Conservation (phyloP, 768 basidiomycete genomes). For the Brasilioporus rufonigricans region DNA sequence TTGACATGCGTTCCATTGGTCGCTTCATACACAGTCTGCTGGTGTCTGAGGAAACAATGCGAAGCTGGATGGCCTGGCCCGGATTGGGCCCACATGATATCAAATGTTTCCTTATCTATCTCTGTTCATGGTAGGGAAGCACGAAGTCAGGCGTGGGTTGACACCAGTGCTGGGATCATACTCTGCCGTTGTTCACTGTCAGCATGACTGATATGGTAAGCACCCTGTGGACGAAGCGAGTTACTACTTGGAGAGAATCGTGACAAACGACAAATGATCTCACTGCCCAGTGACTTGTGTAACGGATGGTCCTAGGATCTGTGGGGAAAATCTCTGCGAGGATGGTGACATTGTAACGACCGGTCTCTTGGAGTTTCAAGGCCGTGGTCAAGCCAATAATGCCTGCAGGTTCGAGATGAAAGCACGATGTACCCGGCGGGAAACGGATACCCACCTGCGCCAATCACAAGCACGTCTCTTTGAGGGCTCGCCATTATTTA, state of each 20-base stretch:
- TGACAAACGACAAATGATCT: constrained; percentile 13
- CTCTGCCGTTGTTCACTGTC: constrained; percentile 50
- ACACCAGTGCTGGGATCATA: constrained; percentile 23
- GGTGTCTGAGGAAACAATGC: constrained; percentile 57
- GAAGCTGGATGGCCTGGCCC: constrained; percentile 47
- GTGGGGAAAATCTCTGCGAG: constrained; percentile 66
- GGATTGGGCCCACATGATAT: constrained; percentile 67
- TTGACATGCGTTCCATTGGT: constrained; percentile 23
- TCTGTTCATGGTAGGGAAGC: constrained; percentile 34
- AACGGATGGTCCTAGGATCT: constrained; percentile 64
- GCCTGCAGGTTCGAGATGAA: constrained; percentile 38
- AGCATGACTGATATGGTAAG: constrained; percentile 64
- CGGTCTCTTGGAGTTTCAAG: constrained; percentile 58
- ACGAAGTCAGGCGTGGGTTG: neutral
- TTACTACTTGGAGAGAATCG: neutral
- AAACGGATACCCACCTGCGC: neutral
- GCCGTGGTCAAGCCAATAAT: constrained; percentile 76
- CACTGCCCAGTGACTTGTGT: constrained; percentile 80
- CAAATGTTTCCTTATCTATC: constrained; percentile 67
- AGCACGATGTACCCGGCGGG: neutral
- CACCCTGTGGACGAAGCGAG: constrained; percentile 48
- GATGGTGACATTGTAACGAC: constrained; percentile 58
- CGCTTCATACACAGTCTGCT: constrained; percentile 55
- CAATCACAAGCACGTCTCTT: constrained; percentile 2
- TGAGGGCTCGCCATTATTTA: neutral